A percentile compares a stretch with the other conserved stretches of the same genome.
These are phyloP conservation scores for Pseudofabraea citricarpa DNA, from an alignment of 2,329 filamentous ascomycete genomes.

Conservation along the genomic window DNA sequence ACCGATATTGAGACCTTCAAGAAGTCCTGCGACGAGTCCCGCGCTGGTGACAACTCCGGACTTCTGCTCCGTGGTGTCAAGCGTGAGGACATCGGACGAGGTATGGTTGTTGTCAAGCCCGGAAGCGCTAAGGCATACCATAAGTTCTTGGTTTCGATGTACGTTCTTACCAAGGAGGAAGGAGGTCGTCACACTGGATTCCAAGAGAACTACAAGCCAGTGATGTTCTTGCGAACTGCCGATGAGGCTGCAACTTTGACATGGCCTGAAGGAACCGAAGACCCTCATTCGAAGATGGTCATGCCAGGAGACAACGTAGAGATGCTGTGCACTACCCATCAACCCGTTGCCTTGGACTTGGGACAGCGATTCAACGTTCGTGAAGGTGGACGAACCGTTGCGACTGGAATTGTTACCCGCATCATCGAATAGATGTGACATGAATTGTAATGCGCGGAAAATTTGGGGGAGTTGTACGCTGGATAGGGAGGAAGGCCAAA, in stretches of 20 bases:
- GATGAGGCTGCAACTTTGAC: conserved; percentile 73
- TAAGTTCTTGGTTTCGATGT: conserved; percentile 93
- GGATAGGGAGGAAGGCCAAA: too few species aligned
- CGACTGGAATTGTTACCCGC: conserved; percentile 76
- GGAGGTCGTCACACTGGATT: conserved; percentile 97
- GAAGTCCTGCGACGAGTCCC: conserved; percentile 96
- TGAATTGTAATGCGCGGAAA: too few species aligned
- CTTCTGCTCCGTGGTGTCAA: conserved; percentile 93
- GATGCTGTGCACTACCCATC: conserved; percentile 84
- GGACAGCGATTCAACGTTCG: conserved; percentile 98
- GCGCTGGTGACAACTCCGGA: conserved; percentile 96
- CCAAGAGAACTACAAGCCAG: conserved; percentile 91
- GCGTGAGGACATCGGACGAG: conserved; percentile 89
- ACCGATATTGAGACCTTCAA: conserved; percentile 99
- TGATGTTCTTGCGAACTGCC: conserved; percentile 92
- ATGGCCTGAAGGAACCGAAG: conserved; percentile 81
- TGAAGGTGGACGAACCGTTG: conserved; percentile 88
- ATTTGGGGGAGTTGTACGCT: too few species aligned
- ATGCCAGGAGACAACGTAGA: conserved; percentile 99
- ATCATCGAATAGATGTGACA: conserved; percentile 53
- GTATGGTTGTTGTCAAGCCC: conserved; percentile 88
- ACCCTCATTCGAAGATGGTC: conserved; percentile 71
- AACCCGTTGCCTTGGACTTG: conserved; percentile 81
- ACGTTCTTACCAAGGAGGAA: conserved; percentile 96
- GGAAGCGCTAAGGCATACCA: conserved; percentile 80